phyloP scores from a whole-genome alignment of 257 asterid genomes.

The Scutellaria galericulata region DNA sequence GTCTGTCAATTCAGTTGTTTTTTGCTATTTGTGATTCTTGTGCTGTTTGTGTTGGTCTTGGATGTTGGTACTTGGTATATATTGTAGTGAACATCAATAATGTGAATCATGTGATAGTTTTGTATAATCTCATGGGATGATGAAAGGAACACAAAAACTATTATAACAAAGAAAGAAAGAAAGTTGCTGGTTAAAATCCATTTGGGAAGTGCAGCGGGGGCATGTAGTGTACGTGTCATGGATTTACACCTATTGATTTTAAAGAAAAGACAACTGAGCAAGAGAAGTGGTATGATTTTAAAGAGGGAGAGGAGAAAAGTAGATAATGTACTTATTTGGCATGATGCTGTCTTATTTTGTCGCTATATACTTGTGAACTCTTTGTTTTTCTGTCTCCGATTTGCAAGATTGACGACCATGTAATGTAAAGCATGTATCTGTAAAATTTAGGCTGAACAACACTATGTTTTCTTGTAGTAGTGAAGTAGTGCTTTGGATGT shows the following conservation, averaged over 20 bases:
- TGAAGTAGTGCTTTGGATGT: too few relatives aligned
- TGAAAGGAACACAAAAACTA: background rate
- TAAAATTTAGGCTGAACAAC: background rate
- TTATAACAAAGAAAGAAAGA: too few relatives aligned
- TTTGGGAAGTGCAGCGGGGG: background rate
- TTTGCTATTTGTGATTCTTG: background rate
- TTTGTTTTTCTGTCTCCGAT: background rate
- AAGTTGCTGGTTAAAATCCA: background rate
- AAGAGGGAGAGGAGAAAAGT: background rate
- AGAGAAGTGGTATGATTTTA: background rate
- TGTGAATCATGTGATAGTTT: background rate
- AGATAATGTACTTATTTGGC: background rate
- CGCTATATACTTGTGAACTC: background rate
- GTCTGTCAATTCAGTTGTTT: slow-evolving; percentile 38
- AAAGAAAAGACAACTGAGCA: too few relatives aligned
- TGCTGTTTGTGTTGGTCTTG: slow-evolving; percentile 19
- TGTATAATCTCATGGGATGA: background rate
- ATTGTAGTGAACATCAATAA: background rate
- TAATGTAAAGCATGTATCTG: background rate
- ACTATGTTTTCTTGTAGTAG: too few relatives aligned
- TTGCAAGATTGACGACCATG: background rate
- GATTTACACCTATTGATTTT: too few relatives aligned
- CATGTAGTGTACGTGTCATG: too few relatives aligned
- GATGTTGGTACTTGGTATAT: background rate
- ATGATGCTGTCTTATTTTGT: background rate